Base-by-base conservation (phyloP, 768 basidiomycete species). In the Trametes cinnabarina region DNA sequence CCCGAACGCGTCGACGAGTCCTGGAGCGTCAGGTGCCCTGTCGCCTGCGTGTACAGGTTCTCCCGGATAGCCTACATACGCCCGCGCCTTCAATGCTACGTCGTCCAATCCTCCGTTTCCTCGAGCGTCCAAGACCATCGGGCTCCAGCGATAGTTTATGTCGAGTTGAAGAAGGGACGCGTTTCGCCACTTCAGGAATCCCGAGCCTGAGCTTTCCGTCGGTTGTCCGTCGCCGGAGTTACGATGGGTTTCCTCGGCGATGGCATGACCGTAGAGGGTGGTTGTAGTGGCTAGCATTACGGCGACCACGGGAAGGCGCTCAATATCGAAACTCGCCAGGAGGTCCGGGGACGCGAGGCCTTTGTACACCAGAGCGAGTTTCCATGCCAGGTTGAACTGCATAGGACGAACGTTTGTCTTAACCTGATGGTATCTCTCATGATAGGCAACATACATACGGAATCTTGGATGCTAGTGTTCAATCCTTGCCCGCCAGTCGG, bases 101-200 rank as follows among this genome's bases (percentile, higher is more conserved):
- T 76, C 55, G 20, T 40, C 50, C 47, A 43, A 7, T 17, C 40
- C 53, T 44, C 60, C 37, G 30, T 58, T 35, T 72, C 57, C 32
- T 34, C 63, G 35, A 11, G 62, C 75, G 50, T 83, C 82, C 14
- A 79, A 22, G 1, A 83, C 71, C 20, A 82, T 72, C 0, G 76
- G 60, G 63, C 82, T 83, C 68, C 76, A 75, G 9, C 83, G 74
- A 62, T 79, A 84, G 66, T 84, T 84, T 42, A 83, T 72, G 8
- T 79, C 81, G 34, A 82, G 75, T 66, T 80, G 78, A 19, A 67
- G 61, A 4, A 80, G 55, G 2, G 65, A 50, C 23, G 50, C 63
- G 51, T 61, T 46, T 3, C 46, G 60, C 60, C 55, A 56, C 68
- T 63, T n/a, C 69, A 69, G 58, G 75, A 47, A 50, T 8, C 28